Evolutionary conservation across 495 filamentous ascomycete genomes (phyloP).

Genomic region (Aspergillus sclerotiicarbonarius): DNA sequence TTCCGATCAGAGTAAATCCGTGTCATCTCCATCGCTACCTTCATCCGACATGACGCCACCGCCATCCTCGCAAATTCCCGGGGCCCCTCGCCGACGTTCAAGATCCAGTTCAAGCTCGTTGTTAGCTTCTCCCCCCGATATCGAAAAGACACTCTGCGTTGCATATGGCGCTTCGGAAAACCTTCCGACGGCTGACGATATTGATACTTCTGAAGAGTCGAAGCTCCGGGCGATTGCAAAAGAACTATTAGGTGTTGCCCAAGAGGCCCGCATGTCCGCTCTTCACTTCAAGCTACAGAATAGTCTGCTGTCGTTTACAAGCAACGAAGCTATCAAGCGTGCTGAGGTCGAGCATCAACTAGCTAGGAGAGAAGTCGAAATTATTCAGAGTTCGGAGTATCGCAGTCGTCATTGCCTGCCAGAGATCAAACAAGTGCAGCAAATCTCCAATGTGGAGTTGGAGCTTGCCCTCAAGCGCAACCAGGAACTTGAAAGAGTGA

Average conservation of each 20-base stretch:
- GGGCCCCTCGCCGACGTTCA: constrained; percentile 36
- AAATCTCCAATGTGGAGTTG: constrained; percentile 37
- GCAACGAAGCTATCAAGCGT: constrained; percentile 78
- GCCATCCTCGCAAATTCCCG: constrained; percentile 65
- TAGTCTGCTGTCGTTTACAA: constrained; percentile 81
- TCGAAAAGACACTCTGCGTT: constrained; percentile 54
- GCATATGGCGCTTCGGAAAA: constrained; percentile 49
- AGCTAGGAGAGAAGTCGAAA: constrained; percentile 85
- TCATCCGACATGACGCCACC: constrained; percentile 66
- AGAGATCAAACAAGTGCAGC: constrained; percentile 33
- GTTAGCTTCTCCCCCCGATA: constrained; percentile 57
- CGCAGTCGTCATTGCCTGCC: constrained; percentile 38
- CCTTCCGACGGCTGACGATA: constrained; percentile 60
- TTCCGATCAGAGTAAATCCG: constrained; percentile 33
- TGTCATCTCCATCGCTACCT: constrained; percentile 40
- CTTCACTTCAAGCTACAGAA: constrained; percentile 93
- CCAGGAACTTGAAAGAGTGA: constrained; percentile 62
- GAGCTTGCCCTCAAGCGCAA: constrained; percentile 47
- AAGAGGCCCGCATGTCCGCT: constrained; percentile 73
- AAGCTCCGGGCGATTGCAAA: constrained; percentile 62
- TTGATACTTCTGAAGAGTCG: constrained; percentile 57
- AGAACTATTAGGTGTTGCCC: constrained; percentile 49
- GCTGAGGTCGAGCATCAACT: constrained; percentile 92
- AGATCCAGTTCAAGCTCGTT: constrained; percentile 44
- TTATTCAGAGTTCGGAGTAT: constrained; percentile 62